Conservation (phyloP, 1,284 basidiomycete genomes). For the Cutaneotrichosporon cavernicola region DNA sequence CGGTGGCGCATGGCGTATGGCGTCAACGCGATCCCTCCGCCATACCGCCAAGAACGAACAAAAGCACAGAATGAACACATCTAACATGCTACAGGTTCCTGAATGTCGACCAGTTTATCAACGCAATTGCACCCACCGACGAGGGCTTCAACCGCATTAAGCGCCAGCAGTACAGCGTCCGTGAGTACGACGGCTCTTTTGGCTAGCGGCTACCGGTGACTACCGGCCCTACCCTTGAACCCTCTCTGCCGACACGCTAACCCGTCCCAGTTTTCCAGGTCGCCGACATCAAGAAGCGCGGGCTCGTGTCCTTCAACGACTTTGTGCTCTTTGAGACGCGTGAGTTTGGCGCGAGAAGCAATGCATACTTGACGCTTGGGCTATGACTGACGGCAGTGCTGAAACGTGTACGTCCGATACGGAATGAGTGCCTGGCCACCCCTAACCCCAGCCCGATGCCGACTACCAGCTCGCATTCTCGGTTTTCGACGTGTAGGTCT, state of each 20-base stretch:
- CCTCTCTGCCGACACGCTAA: background rate
- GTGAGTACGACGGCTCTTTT: slow-evolving; percentile 30
- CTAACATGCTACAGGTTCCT: slow-evolving; percentile 61
- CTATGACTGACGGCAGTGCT: slow-evolving; percentile 35
- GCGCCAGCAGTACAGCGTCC: slow-evolving; percentile 76
- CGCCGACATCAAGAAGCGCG: slow-evolving; percentile 74
- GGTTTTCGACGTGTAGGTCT: slow-evolving; percentile 86
- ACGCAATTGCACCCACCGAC: slow-evolving; percentile 81
- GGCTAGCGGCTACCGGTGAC: slow-evolving; percentile 1
- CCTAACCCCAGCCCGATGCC: slow-evolving; percentile 68
- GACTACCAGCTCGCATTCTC: slow-evolving; percentile 96
- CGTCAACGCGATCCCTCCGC: background rate
- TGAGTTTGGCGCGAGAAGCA: slow-evolving; percentile 26
- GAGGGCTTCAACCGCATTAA: slow-evolving; percentile 77
- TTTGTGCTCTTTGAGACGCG: slow-evolving; percentile 86
- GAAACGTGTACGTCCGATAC: slow-evolving; percentile 37
- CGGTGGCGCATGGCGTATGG: background rate
- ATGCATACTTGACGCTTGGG: background rate
- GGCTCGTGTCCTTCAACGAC: slow-evolving; percentile 87
- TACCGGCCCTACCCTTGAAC: background rate
- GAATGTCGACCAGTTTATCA: slow-evolving; percentile 79
- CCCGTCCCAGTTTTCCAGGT: slow-evolving; percentile 69
- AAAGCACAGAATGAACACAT: background rate
- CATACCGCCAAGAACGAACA: background rate
- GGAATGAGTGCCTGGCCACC: background rate